A percentile compares a stretch with the other conserved stretches of the same genome.
These are phyloP conservation scores for Wickerhamiella parazyma DNA, from an alignment of 805 yeast species.

Conservation along the genomic window DNA sequence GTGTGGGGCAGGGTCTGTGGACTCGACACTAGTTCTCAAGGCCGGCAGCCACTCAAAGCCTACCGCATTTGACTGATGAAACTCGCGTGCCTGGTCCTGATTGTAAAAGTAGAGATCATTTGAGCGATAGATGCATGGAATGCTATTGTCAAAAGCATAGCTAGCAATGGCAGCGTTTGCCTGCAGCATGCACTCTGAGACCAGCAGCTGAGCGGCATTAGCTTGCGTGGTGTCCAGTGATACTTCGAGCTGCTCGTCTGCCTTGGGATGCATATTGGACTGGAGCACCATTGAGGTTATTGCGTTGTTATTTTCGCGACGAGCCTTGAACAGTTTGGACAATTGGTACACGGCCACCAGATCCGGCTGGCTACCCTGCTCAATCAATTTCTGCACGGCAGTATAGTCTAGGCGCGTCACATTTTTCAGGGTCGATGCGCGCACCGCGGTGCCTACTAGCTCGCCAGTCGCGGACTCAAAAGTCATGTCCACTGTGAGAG, in stretches of 20 bases:
- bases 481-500: slow-evolving; percentile 31
- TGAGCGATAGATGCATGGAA: slow-evolving; percentile 23
- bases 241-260: neutral
- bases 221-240: neutral
- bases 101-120: slow-evolving; percentile 22
- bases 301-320: slow-evolving; percentile 22
- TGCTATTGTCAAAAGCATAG: slow-evolving; percentile 14
- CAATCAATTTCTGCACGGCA: slow-evolving; percentile 42
- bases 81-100: slow-evolving; percentile 15
- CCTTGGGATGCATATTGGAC: neutral
- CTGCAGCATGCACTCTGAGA: slow-evolving; percentile 71
- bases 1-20: slow-evolving; percentile 38
- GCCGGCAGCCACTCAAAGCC: slow-evolving; percentile 33
- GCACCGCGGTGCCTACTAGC: slow-evolving; percentile 21
- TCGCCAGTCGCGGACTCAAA: slow-evolving; percentile 21
- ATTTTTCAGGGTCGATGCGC: slow-evolving; percentile 32
- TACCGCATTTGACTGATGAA: slow-evolving; percentile 16
- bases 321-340: slow-evolving; percentile 21
- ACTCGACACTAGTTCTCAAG: slow-evolving; percentile 40
- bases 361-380: slow-evolving; percentile 2
- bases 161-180: slow-evolving; percentile 41
- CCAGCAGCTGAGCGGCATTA: slow-evolving; percentile 41
- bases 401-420: slow-evolving; percentile 47
- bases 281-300: neutral
- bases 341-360: slow-evolving; percentile 18